These are phyloP conservation scores for Candida sphagnicola DNA, from an alignment of 805 yeast genomes.

Conservation along the genomic window DNA sequence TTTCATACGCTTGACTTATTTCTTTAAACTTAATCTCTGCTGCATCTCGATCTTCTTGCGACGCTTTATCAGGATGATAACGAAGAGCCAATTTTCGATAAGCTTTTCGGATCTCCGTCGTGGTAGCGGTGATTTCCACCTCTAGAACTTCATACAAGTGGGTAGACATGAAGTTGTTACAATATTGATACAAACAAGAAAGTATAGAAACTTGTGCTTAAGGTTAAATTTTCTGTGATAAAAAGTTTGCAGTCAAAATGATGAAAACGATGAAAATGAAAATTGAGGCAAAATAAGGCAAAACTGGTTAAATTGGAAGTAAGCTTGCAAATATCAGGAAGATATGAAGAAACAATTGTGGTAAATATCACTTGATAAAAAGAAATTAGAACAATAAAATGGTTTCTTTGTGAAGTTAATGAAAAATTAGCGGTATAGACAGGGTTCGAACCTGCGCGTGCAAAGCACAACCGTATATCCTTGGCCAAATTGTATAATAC, in stretches of 20 bases:
- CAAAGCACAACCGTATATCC: constrained; percentile 55
- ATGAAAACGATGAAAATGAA: no score
- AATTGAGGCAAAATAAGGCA: no score
- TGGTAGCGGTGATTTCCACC: constrained; percentile 59
- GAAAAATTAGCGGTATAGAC: constrained; percentile 57
- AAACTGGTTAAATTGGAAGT: no score
- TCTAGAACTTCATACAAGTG: constrained; percentile 66
- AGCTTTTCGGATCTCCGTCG: constrained; percentile 74
- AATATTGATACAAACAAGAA: background rate
- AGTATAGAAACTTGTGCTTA: no score
- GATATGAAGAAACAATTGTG: no score
- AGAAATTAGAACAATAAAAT: no score
- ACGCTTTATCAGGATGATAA: constrained; percentile 87
- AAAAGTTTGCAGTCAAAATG: no score
- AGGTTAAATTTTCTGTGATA: no score
- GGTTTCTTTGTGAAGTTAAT: no score
- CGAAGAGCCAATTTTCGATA: constrained; percentile 78
- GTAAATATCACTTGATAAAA: no score
- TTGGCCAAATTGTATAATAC: constrained; percentile 1
- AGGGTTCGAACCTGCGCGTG: constrained; percentile 82
- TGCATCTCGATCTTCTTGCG: constrained; percentile 58
- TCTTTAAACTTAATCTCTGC: constrained; percentile 83
- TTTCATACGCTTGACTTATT: constrained; percentile 81
- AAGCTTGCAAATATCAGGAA: no score
- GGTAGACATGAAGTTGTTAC: constrained; percentile 1